phyloP scores from a whole-genome alignment of 768 basidiomycete species.

The Leccinum sublutescens region DNA sequence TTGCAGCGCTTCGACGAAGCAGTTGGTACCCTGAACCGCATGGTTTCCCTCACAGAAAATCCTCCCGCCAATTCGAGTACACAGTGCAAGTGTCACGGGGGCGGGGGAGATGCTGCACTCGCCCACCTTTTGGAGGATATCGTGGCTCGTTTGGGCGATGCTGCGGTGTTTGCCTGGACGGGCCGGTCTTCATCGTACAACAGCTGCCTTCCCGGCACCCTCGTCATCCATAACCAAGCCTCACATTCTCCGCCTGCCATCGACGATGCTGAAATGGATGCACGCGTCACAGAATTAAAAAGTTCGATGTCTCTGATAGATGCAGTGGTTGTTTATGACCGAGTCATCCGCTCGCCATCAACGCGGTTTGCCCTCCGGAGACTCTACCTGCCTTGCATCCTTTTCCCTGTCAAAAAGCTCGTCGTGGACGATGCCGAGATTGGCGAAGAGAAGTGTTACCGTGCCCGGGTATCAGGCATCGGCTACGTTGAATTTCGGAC shows the following conservation, averaged over 20 bases:
- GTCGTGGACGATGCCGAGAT: not conserved
- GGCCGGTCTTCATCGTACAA: too few species aligned
- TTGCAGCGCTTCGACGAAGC: too few species aligned
- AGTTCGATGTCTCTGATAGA: not conserved
- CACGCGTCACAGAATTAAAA: not conserved
- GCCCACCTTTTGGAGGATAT: too few species aligned
- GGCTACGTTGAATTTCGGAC: slow-evolving; percentile 4
- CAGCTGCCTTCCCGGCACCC: too few species aligned
- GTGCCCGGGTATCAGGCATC: not conserved
- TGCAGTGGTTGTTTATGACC: not conserved
- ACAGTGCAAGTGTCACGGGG: too few species aligned
- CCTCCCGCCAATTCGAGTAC: too few species aligned
- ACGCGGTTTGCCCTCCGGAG: slow-evolving; percentile 1
- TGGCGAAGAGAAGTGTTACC: not conserved
- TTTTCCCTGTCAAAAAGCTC: slow-evolving; percentile 2
- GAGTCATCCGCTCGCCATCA: not conserved
- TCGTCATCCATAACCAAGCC: not conserved
- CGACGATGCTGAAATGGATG: not conserved
- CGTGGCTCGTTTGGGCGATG: too few species aligned
- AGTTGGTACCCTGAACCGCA: too few species aligned
- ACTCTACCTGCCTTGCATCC: slow-evolving; percentile 12
- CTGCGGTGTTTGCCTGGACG: too few species aligned
- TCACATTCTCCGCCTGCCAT: not conserved
- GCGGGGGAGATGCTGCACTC: too few species aligned
- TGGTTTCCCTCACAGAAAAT: too few species aligned